A percentile compares a stretch with the other conserved stretches of the same genome.
Evolutionary conservation across 169 alveolate genomes (phyloP).

Genomic region (Amoebophrya sp.): DNA sequence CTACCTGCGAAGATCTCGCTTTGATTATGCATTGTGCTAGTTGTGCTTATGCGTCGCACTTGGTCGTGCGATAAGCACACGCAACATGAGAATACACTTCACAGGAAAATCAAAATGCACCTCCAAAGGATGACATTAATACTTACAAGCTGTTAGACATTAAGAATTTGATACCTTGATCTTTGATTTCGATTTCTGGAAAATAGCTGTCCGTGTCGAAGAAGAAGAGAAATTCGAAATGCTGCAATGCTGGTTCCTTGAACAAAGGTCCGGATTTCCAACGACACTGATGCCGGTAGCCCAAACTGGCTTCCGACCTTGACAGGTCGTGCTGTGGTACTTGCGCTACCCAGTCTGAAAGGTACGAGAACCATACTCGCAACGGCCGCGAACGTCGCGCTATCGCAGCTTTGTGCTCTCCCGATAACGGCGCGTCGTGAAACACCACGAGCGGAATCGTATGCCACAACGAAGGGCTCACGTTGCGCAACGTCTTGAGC

Average conservation of each 20-base stretch:
- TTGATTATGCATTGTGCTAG: too few relatives aligned
- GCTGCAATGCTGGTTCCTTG: neutral
- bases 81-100: too few relatives aligned
- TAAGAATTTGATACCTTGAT: too few relatives aligned
- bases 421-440: slow-evolving; percentile 10
- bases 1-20: too few relatives aligned
- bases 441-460: neutral
- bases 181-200: neutral
- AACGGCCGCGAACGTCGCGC: neutral
- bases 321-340: neutral
- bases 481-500: neutral
- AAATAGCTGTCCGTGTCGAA: neutral
- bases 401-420: neutral
- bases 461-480: neutral
- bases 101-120: too few relatives aligned
- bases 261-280: neutral
- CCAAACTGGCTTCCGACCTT: neutral
- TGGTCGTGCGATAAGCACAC: too few relatives aligned
- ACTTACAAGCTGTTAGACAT: too few relatives aligned
- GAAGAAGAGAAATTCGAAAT: neutral
- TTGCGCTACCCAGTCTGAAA: neutral
- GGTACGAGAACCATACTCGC: neutral
- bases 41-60: too few relatives aligned
- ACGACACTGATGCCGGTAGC: slow-evolving; percentile 21
- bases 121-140: too few relatives aligned